Evolutionary conservation across 495 filamentous ascomycete genomes (phyloP), one percentile per base, ranked within the genome.

Genomic region (Hyaloscypha finlandica): DNA sequence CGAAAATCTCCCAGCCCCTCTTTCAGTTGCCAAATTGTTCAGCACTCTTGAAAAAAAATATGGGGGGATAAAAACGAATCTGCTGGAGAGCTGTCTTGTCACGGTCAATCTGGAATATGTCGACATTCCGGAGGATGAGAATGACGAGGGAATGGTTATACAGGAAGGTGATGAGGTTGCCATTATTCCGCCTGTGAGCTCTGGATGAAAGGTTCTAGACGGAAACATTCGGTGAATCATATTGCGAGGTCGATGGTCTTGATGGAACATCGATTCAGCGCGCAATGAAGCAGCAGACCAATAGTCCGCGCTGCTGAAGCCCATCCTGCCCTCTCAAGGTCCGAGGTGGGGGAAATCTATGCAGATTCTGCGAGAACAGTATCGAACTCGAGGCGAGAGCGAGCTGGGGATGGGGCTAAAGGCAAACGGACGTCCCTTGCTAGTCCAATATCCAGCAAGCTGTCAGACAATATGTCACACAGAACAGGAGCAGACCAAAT

Each of bases 141-240:
- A 73, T 19, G 76, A 79, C 52, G 60, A 59, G 16, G 71, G 76
- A 25, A 73, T 76, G 39, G 75, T 89, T 53, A 92, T 99, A 66
- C 73, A 88, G 64, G 85, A 82, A 25, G 94, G 93, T 20, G 91
- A 95, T 71, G 95, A 99, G 78, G 92, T 98, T 55, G 96, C 90
- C 12, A 89, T 99, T 55, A 97, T 99, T 68, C 95, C 95, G 35
- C 95, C 95, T n/a, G 95, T 98, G 59, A 98, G 95, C 81, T 91
- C 90, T 45, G 92, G 92, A 25, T 89, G 72, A 74, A 55, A 8
- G 12, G 31, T 22, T 32, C 29, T 12, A 45, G 55, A 51, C 48
- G 16, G 16, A 29, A 56, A 25, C 22, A 56, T 25, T 31, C n/a
- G 6, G 29, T 6, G 53, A 14, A 48, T 37, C 35, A 37, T 12